phyloP scores from a whole-genome alignment of 2,329 filamentous ascomycete species.

The Colletotrichum kahawae region DNA sequence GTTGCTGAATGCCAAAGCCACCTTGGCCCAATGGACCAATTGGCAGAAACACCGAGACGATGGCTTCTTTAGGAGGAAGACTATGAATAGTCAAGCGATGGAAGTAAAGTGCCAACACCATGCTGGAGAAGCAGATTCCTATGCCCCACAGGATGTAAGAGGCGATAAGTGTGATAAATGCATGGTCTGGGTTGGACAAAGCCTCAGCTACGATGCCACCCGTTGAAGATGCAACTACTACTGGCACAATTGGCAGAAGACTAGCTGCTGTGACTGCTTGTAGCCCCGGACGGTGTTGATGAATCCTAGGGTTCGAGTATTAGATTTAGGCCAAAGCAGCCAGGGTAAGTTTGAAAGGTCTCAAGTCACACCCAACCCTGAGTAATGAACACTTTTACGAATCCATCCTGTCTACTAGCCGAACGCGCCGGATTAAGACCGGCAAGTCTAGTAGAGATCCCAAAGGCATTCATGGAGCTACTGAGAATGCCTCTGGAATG shows the following conservation, averaged over 20 bases:
- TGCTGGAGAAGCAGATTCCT: slow-evolving; percentile 62
- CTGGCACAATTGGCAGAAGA: slow-evolving; percentile 69
- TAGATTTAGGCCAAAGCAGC: neutral
- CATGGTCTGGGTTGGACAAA: slow-evolving; percentile 2
- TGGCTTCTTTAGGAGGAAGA: slow-evolving; percentile 68
- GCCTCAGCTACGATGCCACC: slow-evolving; percentile 49
- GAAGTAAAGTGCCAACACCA: slow-evolving; percentile 71
- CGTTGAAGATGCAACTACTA: slow-evolving; percentile 68
- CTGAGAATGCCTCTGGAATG: too few relatives aligned
- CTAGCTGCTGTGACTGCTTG: slow-evolving; percentile 68
- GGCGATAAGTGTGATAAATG: slow-evolving; percentile 60
- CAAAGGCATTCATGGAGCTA: too few relatives aligned
- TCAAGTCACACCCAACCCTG: neutral
- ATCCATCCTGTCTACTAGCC: too few relatives aligned
- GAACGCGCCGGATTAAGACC: too few relatives aligned
- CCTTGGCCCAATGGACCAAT: slow-evolving; percentile 72
- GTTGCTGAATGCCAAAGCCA: slow-evolving; percentile 61
- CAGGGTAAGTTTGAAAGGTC: neutral
- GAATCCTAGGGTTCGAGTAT: slow-evolving; percentile 29
- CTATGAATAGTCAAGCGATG: slow-evolving; percentile 71
- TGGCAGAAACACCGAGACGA: slow-evolving; percentile 71
- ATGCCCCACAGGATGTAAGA: slow-evolving; percentile 74
- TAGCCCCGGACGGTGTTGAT: slow-evolving; percentile 50
- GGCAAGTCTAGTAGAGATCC: too few relatives aligned
- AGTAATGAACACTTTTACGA: neutral